Base-by-base conservation (phyloP, 495 filamentous ascomycete species). In the Jackrogersella minutella region DNA sequence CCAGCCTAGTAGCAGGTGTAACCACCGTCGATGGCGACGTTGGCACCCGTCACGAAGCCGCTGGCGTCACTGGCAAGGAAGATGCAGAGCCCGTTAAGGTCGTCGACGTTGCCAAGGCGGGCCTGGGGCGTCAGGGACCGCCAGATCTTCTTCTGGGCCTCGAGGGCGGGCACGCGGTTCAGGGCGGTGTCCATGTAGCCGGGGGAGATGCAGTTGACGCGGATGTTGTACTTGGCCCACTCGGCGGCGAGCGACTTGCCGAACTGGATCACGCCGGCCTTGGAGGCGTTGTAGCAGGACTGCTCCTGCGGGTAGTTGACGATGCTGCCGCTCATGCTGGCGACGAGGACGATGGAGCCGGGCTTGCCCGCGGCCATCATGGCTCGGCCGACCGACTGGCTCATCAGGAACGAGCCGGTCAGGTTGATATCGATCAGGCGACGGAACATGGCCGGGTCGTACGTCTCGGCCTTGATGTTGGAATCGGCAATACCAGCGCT, bases 231-330 rank as follows among this genome's bases (percentile, higher is more conserved):
- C 71, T 87, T 87, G 66, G 89, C 88, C 90, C 90, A 92, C 73
- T 93, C 90, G n/a, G 87, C 88, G 50, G 89, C 90, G 33, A 93
- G 83, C 7, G 87, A 91, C 75, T 90, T 90, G 68, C 87, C 87
- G 56, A 92, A 82, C 76, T 90, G 87, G 70, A 91, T 87, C 33
- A 92, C 90, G 63, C 84, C 90, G 11, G 89, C 90, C 83, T 92
- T 93, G 71, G 88, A 91, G 33, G 90, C 87, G 70, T 91, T 92
- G 81, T 92, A 93, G 78, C 87, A 88, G 8, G 82, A 87, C 76
- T 92, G 90, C 73, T 91, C 86, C 73, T 92, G 90, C 1, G 90
- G 90, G 72, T 86, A 90, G 84, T 92, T 93, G 79, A 92, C 90
- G 68, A 92, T 86, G 64, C 81, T 81, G 68, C 90, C 90, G 30